Evolutionary conservation across 2,329 filamentous ascomycete species (phyloP).

Genomic region (Ceratocystis variospora): DNA sequence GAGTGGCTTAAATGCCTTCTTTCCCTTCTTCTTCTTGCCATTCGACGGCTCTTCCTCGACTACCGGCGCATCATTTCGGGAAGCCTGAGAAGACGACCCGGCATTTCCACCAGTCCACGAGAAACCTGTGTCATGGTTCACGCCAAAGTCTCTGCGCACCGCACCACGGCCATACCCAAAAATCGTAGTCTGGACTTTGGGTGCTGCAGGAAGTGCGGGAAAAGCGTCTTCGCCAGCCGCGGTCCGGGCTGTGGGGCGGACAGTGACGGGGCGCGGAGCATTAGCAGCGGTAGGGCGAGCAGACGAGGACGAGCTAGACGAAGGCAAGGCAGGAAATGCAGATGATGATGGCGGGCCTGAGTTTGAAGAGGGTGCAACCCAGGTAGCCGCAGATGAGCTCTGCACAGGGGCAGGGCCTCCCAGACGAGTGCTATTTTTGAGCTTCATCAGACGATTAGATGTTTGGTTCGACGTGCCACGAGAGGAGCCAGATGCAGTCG

Average conservation of each 20-base stretch:
- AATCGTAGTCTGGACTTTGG: slow-evolving; percentile 51
- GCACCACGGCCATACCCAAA: slow-evolving; percentile 45
- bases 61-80: slow-evolving; percentile 22
- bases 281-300: slow-evolving; percentile 11
- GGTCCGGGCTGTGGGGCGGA: slow-evolving; percentile 9
- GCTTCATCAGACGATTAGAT: slow-evolving; percentile 42
- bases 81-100: slow-evolving; percentile 23
- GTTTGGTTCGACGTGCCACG: slow-evolving; percentile 33
- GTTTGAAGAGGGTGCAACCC: slow-evolving; percentile 21
- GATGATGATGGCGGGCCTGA: slow-evolving; percentile 22
- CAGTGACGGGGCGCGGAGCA: background rate
- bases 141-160: slow-evolving; percentile 41
- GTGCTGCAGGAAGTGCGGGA: slow-evolving; percentile 66
- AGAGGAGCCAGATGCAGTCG: slow-evolving; percentile 38
- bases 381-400: slow-evolving; percentile 11
- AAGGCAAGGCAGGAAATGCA: slow-evolving; percentile 35
- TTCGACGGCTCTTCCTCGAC: slow-evolving; percentile 24
- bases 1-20: slow-evolving; percentile 28
- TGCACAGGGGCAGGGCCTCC: slow-evolving; percentile 25
- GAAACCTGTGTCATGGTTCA: slow-evolving; percentile 36
- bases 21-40: slow-evolving; percentile 46
- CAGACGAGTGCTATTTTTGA: slow-evolving; percentile 43
- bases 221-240: slow-evolving; percentile 48
- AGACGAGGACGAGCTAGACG: slow-evolving; percentile 14
- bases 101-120: slow-evolving; percentile 32